These are phyloP conservation scores for Colletotrichum spinosum DNA, from an alignment of 2,329 filamentous ascomycete genomes.

Conservation along the genomic window DNA sequence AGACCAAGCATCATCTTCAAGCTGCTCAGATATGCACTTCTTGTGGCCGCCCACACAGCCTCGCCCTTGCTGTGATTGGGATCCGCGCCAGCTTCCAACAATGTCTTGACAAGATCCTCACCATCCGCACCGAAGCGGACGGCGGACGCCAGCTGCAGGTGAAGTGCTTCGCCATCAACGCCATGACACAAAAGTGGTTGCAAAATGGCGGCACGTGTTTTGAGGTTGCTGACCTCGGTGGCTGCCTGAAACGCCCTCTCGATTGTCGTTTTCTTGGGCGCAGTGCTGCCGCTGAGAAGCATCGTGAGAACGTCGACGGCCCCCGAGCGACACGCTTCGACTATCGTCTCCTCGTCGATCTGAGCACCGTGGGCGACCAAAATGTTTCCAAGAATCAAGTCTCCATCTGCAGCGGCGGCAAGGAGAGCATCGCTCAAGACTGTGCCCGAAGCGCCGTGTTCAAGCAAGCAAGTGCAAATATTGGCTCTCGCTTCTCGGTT, in stretches of 20 bases:
- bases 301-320: slow-evolving; percentile 62
- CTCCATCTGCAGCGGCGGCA: slow-evolving; percentile 63
- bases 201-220: slow-evolving; percentile 61
- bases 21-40: slow-evolving; percentile 61
- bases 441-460: slow-evolving; percentile 57
- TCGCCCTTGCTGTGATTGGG: slow-evolving; percentile 67
- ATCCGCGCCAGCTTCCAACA: slow-evolving; percentile 60
- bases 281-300: slow-evolving; percentile 56
- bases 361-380: slow-evolving; percentile 65
- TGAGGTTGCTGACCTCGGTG: slow-evolving; percentile 63
- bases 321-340: slow-evolving; percentile 65
- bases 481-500: slow-evolving; percentile 53
- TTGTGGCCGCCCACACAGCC: slow-evolving; percentile 65
- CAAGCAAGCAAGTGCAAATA: slow-evolving; percentile 59
- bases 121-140: slow-evolving; percentile 63
- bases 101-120: slow-evolving; percentile 59
- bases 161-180: slow-evolving; percentile 61
- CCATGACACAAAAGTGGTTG: slow-evolving; percentile 62
- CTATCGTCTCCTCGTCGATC: slow-evolving; percentile 64
- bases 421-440: slow-evolving; percentile 63
- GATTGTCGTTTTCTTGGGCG: slow-evolving; percentile 56
- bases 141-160: slow-evolving; percentile 65
- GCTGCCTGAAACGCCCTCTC: slow-evolving; percentile 67
- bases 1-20: slow-evolving; percentile 65
- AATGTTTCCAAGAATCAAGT: slow-evolving; percentile 61